phyloP scores from a whole-genome alignment of 805 yeast species.

The Pichia nakasei region DNA sequence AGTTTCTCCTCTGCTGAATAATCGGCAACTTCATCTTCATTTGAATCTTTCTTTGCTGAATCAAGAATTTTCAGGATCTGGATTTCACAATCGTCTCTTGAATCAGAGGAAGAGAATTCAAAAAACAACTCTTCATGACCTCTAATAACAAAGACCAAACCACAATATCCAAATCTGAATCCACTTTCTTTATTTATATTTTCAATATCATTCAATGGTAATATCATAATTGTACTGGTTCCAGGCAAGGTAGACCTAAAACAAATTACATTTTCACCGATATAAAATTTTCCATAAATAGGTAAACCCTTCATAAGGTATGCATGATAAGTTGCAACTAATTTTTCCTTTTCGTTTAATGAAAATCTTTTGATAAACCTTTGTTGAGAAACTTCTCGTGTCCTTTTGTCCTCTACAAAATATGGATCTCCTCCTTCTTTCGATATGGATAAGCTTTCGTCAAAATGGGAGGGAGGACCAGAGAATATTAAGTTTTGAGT shows the following conservation, averaged over 20 bases:
- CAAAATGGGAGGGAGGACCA: constrained; percentile 43
- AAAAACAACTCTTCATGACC: constrained; percentile 73
- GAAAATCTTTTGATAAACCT: constrained; percentile 50
- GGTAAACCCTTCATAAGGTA: constrained; percentile 68
- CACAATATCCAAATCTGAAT: constrained; percentile 59
- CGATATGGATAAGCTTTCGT: constrained; percentile 29
- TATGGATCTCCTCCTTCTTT: constrained; percentile 40
- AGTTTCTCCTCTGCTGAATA: constrained; percentile 23
- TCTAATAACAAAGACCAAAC: constrained; percentile 57
- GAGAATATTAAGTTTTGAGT: constrained; percentile 20
- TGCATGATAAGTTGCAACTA: constrained; percentile 63
- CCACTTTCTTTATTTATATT: constrained; percentile 61
- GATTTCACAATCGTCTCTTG: constrained; percentile 66
- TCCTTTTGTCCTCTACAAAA: constrained; percentile 36
- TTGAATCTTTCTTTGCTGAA: constrained; percentile 20
- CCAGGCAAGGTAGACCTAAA: constrained; percentile 78
- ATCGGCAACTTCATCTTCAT: constrained; percentile 3
- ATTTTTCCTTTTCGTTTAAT: constrained; percentile 38
- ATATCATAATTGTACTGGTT: constrained; percentile 65
- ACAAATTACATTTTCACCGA: constrained; percentile 63
- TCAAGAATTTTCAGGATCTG: constrained; percentile 46
- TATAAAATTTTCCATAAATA: constrained; percentile 71
- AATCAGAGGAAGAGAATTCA: constrained; percentile 57
- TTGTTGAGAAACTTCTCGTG: constrained; percentile 24
- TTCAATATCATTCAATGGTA: constrained; percentile 70